Base-by-base conservation (phyloP, 768 basidiomycete genomes). In the Amanita fuliginea region DNA sequence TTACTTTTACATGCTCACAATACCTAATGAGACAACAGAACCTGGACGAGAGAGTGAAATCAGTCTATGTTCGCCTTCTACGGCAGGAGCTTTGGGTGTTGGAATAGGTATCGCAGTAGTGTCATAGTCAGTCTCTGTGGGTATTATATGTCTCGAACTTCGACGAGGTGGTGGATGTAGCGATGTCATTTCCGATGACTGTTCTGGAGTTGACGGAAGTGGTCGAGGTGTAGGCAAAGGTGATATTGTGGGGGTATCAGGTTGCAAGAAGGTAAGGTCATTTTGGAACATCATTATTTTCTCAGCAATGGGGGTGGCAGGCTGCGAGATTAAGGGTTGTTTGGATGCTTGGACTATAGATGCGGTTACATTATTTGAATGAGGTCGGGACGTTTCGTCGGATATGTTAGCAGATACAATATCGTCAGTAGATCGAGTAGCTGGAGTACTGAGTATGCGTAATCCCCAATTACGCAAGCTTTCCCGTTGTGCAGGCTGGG, bases 121-220 rank as follows among this genome's bases (percentile, higher is more conserved):
- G 51, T 60, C 60, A 21, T 55, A 44, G 33, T 68, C 67, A 30
- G 59, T 58, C 32, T 68, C 68, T 11, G 66, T 51, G 21, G 60
- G 46, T 6, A 67, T 57, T 47, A 75, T 63, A 49, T 75, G 71
- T 52, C 71, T 75, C 19, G 78, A 82, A 34, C 73, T 70, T 26
- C 76, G 72, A 34, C 83, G 76, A 21, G 81, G 83, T 1, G 81
- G 80, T 4, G 81, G 82, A 5, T 80, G 76, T 26, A 85, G 64
- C 8, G 81, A 47, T 3, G 62, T 63, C 54, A 66, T 53, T 53
- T 65, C 67, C 1, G 55, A 55, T 42, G 6, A 46, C 8, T 46
- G 51, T 8, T 39, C 36, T 14, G 42, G 42, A 39, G 19, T 45
- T 36, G 53, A 62, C 32, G 56, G 56, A 16, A 49, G 47, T 24